A percentile compares a stretch with the other conserved stretches of the same genome.
Conservation (phyloP, 441 rosid species). For the Euphorbia celastroides region DNA sequence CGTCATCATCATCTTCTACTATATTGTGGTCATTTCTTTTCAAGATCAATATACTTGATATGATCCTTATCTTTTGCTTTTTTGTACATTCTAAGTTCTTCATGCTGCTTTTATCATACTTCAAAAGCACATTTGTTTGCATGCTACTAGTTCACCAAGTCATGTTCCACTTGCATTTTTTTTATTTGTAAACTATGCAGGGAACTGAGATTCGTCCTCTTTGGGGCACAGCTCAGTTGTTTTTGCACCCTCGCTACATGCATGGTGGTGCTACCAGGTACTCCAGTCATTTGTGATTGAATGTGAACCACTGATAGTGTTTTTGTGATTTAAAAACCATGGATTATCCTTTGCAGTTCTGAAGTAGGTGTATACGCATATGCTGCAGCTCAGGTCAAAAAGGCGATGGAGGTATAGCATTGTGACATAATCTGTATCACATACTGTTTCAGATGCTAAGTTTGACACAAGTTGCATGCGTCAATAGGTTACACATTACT, state of each 20-base stretch:
- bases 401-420: conserved; percentile 69
- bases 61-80: too few species aligned
- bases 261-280: conserved; percentile 98
- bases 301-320: not conserved
- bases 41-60: too few species aligned
- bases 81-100: too few species aligned
- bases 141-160: not conserved
- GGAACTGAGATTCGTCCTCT: conserved; percentile 66
- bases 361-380: conserved; percentile 85
- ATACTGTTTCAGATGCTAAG: not conserved
- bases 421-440: not conserved
- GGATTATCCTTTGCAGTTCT: conserved; percentile 39
- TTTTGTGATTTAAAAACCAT: not conserved
- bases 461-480: not conserved
- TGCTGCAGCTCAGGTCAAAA: conserved; percentile 98
- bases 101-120: not conserved
- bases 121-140: not conserved
- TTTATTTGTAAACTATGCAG: conserved; percentile 27
- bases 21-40: too few species aligned
- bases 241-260: conserved; percentile 94
- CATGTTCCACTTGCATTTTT: not conserved
- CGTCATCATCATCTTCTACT: too few species aligned
- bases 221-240: conserved; percentile 98
- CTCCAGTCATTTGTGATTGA: not conserved
- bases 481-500: conserved; percentile 73